These are phyloP conservation scores for Debaryomycetaceae sp. DNA, from an alignment of 1,139 yeast species.

Conservation along the genomic window DNA sequence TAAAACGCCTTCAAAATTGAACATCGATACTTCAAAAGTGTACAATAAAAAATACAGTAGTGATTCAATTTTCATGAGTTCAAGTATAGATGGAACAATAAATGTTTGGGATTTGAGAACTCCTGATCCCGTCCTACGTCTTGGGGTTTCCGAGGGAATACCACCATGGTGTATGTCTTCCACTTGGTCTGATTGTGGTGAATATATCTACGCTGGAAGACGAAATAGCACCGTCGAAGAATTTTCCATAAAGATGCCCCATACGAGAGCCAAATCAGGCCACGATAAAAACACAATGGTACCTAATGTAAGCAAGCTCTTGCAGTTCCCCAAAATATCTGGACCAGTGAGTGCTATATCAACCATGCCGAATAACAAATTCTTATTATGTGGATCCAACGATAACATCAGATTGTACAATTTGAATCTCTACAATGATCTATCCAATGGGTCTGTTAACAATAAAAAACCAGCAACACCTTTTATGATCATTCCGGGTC, in stretches of 20 bases:
- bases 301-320: conserved; percentile 52
- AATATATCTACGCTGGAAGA: conserved; percentile 77
- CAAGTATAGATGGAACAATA: conserved; percentile 81
- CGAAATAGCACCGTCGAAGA: conserved; percentile 89
- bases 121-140: conserved; percentile 41
- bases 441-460: conserved; percentile 15
- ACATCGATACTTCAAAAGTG: conserved; percentile 9
- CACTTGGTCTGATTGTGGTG: conserved; percentile 86
- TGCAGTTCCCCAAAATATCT: conserved; percentile 80
- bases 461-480: conserved; percentile 47
- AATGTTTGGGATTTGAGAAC: conserved; percentile 79
- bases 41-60: conserved; percentile 34
- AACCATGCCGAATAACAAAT: conserved; percentile 78
- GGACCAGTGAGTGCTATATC: conserved; percentile 87
- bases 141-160: conserved; percentile 60
- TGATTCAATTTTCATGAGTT: conserved; percentile 66
- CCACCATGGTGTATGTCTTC: conserved; percentile 98
- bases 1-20: conserved; percentile 10
- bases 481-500: conserved; percentile 62
- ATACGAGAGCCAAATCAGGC: conserved; percentile 18
- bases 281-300: conserved; percentile 19
- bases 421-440: conserved; percentile 51
- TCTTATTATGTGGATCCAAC: conserved; percentile 79
- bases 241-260: conserved; percentile 67
- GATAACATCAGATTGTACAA: conserved; percentile 90